phyloP scores from a whole-genome alignment of 1,284 basidiomycete species.

The Ustilago esculenta region DNA sequence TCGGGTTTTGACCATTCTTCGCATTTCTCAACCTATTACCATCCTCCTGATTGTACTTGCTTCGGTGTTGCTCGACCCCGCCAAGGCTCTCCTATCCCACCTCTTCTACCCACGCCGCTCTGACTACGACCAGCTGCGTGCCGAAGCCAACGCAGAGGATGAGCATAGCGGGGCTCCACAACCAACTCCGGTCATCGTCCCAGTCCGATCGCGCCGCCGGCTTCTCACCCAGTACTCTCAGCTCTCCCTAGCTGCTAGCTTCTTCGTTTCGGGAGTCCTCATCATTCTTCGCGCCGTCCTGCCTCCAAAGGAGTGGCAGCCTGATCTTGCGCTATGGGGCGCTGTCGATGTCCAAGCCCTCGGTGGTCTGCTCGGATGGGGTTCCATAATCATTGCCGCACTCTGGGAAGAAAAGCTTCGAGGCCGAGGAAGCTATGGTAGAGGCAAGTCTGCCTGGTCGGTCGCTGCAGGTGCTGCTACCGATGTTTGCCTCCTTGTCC shows the following conservation, averaged over 20 bases:
- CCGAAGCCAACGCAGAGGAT: constrained; percentile 22
- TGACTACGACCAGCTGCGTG: constrained; percentile 32
- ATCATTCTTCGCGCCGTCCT: constrained; percentile 61
- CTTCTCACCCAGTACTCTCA: constrained; percentile 43
- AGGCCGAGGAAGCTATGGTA: constrained; percentile 51
- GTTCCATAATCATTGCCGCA: constrained; percentile 45
- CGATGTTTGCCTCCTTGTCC: constrained; percentile 46
- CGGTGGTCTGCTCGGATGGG: constrained; percentile 57
- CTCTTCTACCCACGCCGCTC: constrained; percentile 20
- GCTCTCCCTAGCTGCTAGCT: constrained; percentile 50
- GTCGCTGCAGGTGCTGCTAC: constrained; percentile 19
- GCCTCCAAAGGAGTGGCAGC: constrained; percentile 57
- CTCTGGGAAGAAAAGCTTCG: constrained; percentile 54
- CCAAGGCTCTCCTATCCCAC: constrained; percentile 20
- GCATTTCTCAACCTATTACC: constrained; percentile 39
- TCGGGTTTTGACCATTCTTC: constrained; percentile 29
- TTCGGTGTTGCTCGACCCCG: constrained; percentile 37
- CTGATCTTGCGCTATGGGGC: constrained; percentile 48
- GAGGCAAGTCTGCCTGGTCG: constrained; percentile 50
- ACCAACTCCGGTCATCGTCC: constrained; percentile 55
- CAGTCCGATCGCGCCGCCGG: constrained; percentile 53
- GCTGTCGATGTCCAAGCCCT: constrained; percentile 56
- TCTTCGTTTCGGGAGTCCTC: constrained; percentile 53
- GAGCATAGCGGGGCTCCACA: constrained; percentile 34
- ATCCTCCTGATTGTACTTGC: constrained; percentile 42